Base-by-base conservation (phyloP, 2,329 filamentous ascomycete genomes). In the Colletotrichum coccodes region DNA sequence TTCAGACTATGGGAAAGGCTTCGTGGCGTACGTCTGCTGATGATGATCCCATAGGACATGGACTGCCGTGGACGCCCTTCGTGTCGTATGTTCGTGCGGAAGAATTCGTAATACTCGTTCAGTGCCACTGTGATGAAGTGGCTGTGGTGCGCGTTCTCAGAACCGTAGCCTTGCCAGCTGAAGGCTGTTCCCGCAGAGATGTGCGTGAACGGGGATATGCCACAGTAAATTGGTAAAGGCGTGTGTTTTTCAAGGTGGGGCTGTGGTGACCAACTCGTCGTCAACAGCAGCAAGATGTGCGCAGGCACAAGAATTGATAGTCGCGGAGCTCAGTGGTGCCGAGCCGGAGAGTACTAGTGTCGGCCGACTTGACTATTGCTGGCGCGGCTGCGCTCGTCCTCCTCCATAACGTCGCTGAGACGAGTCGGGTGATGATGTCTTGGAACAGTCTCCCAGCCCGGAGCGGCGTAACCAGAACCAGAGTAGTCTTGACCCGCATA, bases 341-440 rank as follows among this genome's bases (percentile, higher is more conserved):
- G 40, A 23, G n/a, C 40, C 40, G 50, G 44, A 28, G 26, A 49
- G 30, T 38, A 59, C 44, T 68, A 70, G 32, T 68, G 63, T 28
- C 64, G 67, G 32, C 67, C 64, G 28, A 70, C 42, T 42, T 90
- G 87, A 77, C 90, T 91, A 12, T 90, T 90, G 73, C 92, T 93
- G 16, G 92, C 93, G 26, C 92, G 88, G 76, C 92, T 93, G 58
- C 90, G 86, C 80, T 97, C 93, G 71, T 97, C 92, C 76, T 94
- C 94, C 76, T 94, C 92, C 34, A 96, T 86, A 32, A 97, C 94
- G 80, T 97, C 94, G 78, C 94, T 97, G 71, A 97, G 83, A 64
- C 95, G 85, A 9, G 94, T 97, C 0, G 94, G 94, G 80, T 97
- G 94, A 73, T 96, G 93, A 79, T 97, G 94, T 64, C 90, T 87